Base-by-base conservation (phyloP, 352 stramenopile genomes). In the Elongisporangium prolatum region DNA sequence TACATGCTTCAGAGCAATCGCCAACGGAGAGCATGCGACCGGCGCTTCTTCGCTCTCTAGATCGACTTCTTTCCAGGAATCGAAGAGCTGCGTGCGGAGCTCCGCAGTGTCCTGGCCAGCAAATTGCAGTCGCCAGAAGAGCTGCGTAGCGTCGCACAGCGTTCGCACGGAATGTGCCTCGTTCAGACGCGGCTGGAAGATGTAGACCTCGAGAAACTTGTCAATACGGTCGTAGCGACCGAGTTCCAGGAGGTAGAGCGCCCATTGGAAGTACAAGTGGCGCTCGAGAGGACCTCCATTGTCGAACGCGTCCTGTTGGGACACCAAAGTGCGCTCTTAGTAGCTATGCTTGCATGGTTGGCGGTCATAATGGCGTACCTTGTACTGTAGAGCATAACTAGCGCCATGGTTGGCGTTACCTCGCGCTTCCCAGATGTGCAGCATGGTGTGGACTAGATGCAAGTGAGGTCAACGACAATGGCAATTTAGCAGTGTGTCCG, bases 101-200 rank as follows among this genome's bases (percentile, higher is more conserved):
- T 83, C 67, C 5, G 55, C 57, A 0, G 71, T 75, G 48, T 91
- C 77, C 21, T 91, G 70, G 5, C 77, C 80, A 9, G 80, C 83
- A 57, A 95, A 91, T 11, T 85, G 80, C 34, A 95, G 68, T 37
- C 86, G 84, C 86, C 86, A 95, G 56, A 87, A 93, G 21, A 95
- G 67, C 60, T 95, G 86, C 9, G 82, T 93, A 1, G 76, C 78
- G 22, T 95, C 82, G 37, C 75, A 77, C 14, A 94, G 60, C n/a
- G 73, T 82, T 5, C 63, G 68, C 14, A 84, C 66, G 8, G 82
- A 74, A 59, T 92, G 77, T n/a, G 54, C 69, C 8, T 88, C 63
- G 5, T 54, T 57, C 24, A 84, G 64, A 13, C 64, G 70, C 6
- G 74, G 72, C 16, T 61, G 67, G 10, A 93, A 57, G 21, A 95